Evolutionary conservation across 352 stramenopile genomes (phyloP).

Genomic region (Phytopythium sindhum): DNA sequence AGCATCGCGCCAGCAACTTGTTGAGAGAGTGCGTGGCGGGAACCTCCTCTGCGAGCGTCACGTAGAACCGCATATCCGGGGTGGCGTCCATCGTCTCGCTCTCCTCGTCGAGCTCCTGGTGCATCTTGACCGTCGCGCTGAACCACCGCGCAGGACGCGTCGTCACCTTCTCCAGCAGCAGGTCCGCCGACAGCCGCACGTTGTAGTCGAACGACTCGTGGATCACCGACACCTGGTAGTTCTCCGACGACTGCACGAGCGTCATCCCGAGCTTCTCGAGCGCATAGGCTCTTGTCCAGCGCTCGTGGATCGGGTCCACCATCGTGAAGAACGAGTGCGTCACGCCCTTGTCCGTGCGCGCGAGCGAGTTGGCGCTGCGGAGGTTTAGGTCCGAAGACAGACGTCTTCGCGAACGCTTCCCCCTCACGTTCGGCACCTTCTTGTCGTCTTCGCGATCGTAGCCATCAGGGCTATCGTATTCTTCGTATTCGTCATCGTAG

Average conservation of each 20-base stretch:
- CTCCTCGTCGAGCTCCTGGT: conserved; percentile 68
- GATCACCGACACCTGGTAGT: conserved; percentile 66
- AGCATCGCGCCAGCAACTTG: conserved; percentile 30
- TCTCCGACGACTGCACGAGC: conserved; percentile 27
- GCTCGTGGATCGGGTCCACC: conserved; percentile 32
- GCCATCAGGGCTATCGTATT: background rate
- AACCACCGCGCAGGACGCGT: conserved; percentile 72
- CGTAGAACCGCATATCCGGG: conserved; percentile 73
- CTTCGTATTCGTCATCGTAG: conserved; percentile 7
- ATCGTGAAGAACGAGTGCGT: conserved; percentile 80
- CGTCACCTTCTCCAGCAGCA: conserved; percentile 58
- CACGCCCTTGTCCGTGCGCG: conserved; percentile 52
- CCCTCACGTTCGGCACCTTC: background rate
- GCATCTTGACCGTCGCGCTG: conserved; percentile 79
- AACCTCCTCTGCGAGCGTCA: conserved; percentile 63
- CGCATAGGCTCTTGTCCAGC: conserved; percentile 40
- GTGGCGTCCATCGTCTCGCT: conserved; percentile 58
- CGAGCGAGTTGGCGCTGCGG: conserved; percentile 33
- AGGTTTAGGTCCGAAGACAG: conserved; percentile 23
- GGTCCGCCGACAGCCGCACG: conserved; percentile 41
- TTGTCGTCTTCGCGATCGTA: conserved; percentile 3
- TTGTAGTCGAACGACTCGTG: conserved; percentile 64
- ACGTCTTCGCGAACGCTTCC: conserved; percentile 5
- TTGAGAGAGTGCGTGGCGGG: conserved; percentile 41
- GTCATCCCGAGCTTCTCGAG: conserved; percentile 39